phyloP scores from a whole-genome alignment of 1,139 yeast species.

The Wickerhamiella infanticola region DNA sequence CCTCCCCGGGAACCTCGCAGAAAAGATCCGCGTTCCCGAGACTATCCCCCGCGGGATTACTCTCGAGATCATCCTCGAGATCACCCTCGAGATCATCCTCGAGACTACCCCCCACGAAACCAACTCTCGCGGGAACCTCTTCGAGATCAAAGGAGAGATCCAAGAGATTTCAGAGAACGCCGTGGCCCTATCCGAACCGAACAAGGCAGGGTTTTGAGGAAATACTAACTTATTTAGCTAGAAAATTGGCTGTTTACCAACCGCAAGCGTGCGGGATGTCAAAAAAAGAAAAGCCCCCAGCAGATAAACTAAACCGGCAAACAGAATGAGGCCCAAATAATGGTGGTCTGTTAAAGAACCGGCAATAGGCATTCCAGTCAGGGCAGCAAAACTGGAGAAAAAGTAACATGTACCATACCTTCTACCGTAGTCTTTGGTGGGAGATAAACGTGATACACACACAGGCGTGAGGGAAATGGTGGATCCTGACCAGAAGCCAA shows the following conservation, averaged over 20 bases:
- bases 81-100: neutral
- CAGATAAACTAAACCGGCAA: constrained; percentile 20
- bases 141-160: neutral
- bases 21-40: too few relatives aligned
- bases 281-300: constrained; percentile 16
- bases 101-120: neutral
- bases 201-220: neutral
- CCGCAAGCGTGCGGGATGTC: constrained; percentile 18
- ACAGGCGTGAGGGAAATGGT: constrained; percentile 34
- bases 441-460: constrained; percentile 41
- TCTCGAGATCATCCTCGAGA: neutral
- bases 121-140: neutral
- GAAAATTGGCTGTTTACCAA: constrained; percentile 15
- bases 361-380: constrained; percentile 38
- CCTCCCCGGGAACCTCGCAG: too few relatives aligned
- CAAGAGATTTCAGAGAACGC: neutral
- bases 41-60: neutral
- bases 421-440: constrained; percentile 48
- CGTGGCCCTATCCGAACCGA: neutral
- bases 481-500: constrained; percentile 40
- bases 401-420: constrained; percentile 57
- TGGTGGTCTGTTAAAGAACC: constrained; percentile 25
- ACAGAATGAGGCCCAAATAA: constrained; percentile 21
- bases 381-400: constrained; percentile 42
- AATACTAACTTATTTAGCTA: neutral